A percentile compares a stretch with the other conserved stretches of the same genome.
Evolutionary conservation across 2,329 filamentous ascomycete species (phyloP).

Genomic region (Teratosphaeria nubilosa): DNA sequence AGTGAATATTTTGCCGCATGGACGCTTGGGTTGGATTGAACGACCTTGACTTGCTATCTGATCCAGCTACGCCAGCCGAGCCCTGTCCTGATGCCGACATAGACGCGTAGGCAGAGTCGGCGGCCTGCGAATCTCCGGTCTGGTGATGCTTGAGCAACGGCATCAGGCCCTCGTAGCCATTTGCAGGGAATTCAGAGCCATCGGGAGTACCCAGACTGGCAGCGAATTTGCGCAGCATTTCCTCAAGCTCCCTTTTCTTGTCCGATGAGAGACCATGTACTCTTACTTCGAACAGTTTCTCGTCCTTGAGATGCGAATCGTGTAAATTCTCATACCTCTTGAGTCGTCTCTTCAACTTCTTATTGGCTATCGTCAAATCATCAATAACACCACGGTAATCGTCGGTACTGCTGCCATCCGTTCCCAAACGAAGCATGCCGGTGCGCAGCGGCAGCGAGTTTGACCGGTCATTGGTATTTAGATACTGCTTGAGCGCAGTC

Average conservation of each 20-base stretch:
- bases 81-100: constrained; percentile 39
- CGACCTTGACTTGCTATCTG: constrained; percentile 17
- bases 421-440: constrained; percentile 33
- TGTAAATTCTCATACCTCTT: constrained; percentile 60
- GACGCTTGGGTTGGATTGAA: constrained; percentile 19
- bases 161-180: constrained; percentile 24
- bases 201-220: constrained; percentile 48
- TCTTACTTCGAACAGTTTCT: constrained; percentile 75
- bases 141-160: constrained; percentile 44
- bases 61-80: constrained; percentile 29
- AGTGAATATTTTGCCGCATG: constrained; percentile 53
- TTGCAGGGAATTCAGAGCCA: constrained; percentile 15
- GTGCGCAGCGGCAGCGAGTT: constrained; percentile 16
- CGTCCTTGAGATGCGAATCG: constrained; percentile 56
- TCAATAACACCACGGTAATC: constrained; percentile 79
- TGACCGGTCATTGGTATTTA: constrained; percentile 2
- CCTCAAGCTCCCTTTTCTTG: constrained; percentile 69
- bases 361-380: constrained; percentile 76
- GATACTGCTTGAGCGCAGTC: constrained; percentile 7
- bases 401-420: constrained; percentile 52
- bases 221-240: constrained; percentile 61
- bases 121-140: constrained; percentile 51
- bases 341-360: constrained; percentile 62
- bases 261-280: constrained; percentile 61
- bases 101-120: constrained; percentile 55